Evolutionary conservation across 2,329 filamentous ascomycete species (phyloP).

Genomic region (Ceratocystis cubensis): DNA sequence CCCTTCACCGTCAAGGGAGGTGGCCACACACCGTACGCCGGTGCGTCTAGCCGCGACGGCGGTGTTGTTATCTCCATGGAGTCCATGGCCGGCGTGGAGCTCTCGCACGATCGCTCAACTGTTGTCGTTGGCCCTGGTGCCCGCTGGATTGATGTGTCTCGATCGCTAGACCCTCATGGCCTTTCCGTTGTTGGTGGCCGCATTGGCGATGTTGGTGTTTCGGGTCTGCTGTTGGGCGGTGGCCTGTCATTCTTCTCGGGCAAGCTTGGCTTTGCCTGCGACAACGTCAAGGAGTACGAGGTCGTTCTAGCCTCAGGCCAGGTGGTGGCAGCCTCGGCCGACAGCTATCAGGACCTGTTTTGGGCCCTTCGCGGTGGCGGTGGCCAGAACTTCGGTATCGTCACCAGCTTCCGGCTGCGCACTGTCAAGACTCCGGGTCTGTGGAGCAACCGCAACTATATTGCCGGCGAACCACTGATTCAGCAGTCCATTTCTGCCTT

Average conservation of each 20-base stretch:
- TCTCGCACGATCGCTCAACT: conserved; percentile 25
- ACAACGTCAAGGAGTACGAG: conserved; percentile 33
- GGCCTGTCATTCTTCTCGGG: conserved; percentile 24
- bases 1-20: conserved; percentile 32
- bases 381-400: conserved; percentile 44
- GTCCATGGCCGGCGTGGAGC: conserved; percentile 18
- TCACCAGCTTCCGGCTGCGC: conserved; percentile 36
- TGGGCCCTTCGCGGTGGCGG: conserved; percentile 44
- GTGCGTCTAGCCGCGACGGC: conserved; percentile 24
- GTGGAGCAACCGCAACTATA: conserved; percentile 25
- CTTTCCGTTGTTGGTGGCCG: conserved; percentile 35
- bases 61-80: conserved; percentile 26
- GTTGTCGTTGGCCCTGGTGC: conserved; percentile 35
- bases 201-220: conserved; percentile 27
- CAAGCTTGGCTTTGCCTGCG: conserved; percentile 33
- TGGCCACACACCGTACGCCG: conserved; percentile 27
- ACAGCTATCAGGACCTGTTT: conserved; percentile 39
- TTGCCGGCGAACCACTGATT: not conserved
- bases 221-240: conserved; percentile 26
- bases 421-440: conserved; percentile 29
- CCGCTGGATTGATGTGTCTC: conserved; percentile 30
- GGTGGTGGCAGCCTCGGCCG: conserved; percentile 32
- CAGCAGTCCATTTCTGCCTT: conserved; percentile 18
- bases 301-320: conserved; percentile 36
- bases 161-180: conserved; percentile 25